Evolutionary conservation across 2,329 filamentous ascomycete genomes (phyloP), one percentile per base, ranked within the genome.

Genomic region (Fusarium sp.): DNA sequence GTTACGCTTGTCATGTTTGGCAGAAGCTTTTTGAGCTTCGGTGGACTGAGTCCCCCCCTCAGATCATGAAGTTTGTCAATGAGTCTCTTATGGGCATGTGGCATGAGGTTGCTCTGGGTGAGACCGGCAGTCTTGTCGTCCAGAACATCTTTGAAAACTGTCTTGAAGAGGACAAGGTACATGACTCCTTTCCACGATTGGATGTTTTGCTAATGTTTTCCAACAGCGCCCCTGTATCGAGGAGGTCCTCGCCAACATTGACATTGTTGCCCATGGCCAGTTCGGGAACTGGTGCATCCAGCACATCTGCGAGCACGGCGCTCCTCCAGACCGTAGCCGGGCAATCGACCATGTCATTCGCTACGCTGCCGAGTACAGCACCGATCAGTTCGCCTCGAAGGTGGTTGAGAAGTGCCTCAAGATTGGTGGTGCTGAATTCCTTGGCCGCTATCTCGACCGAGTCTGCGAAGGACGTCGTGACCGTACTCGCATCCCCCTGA

Each of bases 281-380:
- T 99, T 99, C 77, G 96, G 96, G 61, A 99, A 99, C 79, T 99
- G 96, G 96, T 99, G 96, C 83, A 98, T 99, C 75, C 96, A 99
- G 82, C 96, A 99, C 81, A 93, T 99, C 74, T 99, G 96, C 81
- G 96, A 99, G 80, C 96, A 99, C 77, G 95, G 96, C 55, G 91
- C 91, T 62, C 91, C 94, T 31, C 90, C 91, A 40, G 96, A 99
- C 80, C 94, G 95, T 74, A 95, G 91, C 80, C 91, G 94, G 72
- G 96, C 96, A 46, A 91, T 97, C 75, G 95, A 99, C 73, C 95
- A 98, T 79, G 95, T 99, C 76, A 91, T 99, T 72, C 91, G 91
- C 69, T 97, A 93, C 80, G 93, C 94, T 31, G 92, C 93, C 14
- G 94, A 97, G 81, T 99, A 98, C 82, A 98, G 95, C 81, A 97